Evolutionary conservation across 306 rosid species (phyloP).

Genomic region (Dalbergia cochinchinensis): DNA sequence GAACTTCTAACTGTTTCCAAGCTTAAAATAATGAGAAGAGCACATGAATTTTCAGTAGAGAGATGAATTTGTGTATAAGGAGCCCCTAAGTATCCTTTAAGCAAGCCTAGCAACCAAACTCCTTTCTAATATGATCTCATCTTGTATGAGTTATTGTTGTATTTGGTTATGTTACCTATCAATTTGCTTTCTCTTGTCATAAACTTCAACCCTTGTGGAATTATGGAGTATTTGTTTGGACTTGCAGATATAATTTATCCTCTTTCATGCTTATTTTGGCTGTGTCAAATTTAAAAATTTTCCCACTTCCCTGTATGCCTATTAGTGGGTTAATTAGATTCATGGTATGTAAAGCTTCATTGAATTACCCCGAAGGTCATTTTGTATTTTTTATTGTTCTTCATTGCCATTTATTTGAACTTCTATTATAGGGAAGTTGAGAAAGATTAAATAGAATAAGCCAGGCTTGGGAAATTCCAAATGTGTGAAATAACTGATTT

Average conservation of each 20-base stretch:
- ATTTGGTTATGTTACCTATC: slow-evolving; percentile 4
- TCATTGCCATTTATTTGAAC: slow-evolving; percentile 26
- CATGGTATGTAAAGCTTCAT: slow-evolving; percentile 16
- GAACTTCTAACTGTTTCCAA: slow-evolving; percentile 12
- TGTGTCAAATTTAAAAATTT: background rate
- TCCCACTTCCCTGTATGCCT: background rate
- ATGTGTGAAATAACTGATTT: slow-evolving; percentile 9
- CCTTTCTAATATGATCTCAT: background rate
- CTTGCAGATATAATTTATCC: background rate
- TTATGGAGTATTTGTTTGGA: background rate
- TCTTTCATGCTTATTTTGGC: background rate
- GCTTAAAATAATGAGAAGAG: slow-evolving; percentile 11
- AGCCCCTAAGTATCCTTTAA: background rate
- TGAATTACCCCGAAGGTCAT: background rate
- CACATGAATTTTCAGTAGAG: background rate
- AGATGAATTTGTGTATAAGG: slow-evolving; percentile 7
- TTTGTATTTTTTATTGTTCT: background rate
- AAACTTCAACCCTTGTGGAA: background rate
- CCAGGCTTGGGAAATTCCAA: background rate
- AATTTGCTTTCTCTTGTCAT: slow-evolving; percentile 7
- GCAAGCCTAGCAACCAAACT: background rate
- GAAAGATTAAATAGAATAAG: slow-evolving; percentile 22
- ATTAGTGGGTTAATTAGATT: background rate
- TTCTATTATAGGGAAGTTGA: background rate
- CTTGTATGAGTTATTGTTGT: slow-evolving; percentile 5